Conservation (phyloP, 2,329 filamentous ascomycete species). For the Madurella fahalii region DNA sequence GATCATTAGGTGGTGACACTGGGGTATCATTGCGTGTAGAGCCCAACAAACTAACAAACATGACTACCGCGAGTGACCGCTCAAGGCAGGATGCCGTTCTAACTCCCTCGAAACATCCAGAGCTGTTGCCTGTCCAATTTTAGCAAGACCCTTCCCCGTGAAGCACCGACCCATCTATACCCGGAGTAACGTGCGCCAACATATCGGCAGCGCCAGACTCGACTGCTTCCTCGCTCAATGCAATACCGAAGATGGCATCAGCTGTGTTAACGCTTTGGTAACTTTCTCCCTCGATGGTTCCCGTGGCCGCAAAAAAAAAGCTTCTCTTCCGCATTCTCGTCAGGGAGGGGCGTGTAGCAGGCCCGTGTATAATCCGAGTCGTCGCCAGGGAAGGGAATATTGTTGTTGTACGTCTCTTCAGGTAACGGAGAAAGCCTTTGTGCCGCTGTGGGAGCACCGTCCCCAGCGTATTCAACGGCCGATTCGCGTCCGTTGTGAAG, state of each 20-base stretch:
- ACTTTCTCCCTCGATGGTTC: slow-evolving; percentile 1
- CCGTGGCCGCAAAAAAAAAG: slow-evolving; percentile 3
- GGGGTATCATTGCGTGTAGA: neutral
- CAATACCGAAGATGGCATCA: slow-evolving; percentile 3
- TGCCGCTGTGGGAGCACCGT: neutral
- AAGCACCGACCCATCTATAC: too few species aligned
- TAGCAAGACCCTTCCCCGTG: too few species aligned
- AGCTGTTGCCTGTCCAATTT: too few species aligned
- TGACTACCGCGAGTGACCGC: too few species aligned
- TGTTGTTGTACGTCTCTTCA: neutral
- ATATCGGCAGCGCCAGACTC: slow-evolving; percentile 19
- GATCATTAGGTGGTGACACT: neutral
- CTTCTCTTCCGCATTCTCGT: slow-evolving; percentile 2
- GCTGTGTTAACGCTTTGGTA: neutral
- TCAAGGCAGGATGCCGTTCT: too few species aligned
- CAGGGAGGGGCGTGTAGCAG: slow-evolving; percentile 10
- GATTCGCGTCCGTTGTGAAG: neutral
- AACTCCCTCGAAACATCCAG: too few species aligned
- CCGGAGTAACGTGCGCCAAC: neutral
- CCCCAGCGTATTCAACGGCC: neutral
- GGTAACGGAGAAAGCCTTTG: neutral
- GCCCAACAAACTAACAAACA: neutral
- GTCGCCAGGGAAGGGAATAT: neutral
- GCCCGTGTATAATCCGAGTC: neutral
- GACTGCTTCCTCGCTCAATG: slow-evolving; percentile 21